Conservation (phyloP, 116 monocot genomes). For the Posidonia oceanica region DNA sequence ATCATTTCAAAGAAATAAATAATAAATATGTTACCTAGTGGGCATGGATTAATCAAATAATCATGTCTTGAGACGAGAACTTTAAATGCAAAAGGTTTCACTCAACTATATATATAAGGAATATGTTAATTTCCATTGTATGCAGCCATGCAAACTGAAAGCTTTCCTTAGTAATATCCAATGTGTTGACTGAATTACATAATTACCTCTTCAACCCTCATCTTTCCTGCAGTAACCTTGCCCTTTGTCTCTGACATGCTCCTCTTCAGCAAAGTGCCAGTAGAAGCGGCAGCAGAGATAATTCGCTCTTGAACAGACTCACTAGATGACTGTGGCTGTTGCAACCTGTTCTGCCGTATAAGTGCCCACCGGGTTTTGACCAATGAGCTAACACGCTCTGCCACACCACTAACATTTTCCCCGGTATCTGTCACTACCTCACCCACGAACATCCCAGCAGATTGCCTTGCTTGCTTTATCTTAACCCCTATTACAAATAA, state of each 20-base stretch:
- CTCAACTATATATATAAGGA: background rate
- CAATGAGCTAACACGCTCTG: slow-evolving; percentile 58
- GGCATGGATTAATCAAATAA: too few species aligned
- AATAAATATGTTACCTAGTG: too few species aligned
- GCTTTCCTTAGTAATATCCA: background rate
- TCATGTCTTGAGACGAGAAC: too few species aligned
- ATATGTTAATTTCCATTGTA: background rate
- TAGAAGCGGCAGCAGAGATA: slow-evolving; percentile 66
- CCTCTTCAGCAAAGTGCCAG: slow-evolving; percentile 54
- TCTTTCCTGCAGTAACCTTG: slow-evolving; percentile 67
- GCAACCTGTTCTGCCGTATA: slow-evolving; percentile 35
- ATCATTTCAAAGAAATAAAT: too few species aligned
- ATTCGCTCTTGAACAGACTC: slow-evolving; percentile 71
- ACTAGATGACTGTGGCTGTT: slow-evolving; percentile 16
- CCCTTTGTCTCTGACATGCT: slow-evolving; percentile 84
- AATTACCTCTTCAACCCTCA: slow-evolving; percentile 89
- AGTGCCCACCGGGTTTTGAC: slow-evolving; percentile 74
- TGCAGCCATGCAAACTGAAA: background rate
- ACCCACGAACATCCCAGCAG: slow-evolving; percentile 44
- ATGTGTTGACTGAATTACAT: background rate
- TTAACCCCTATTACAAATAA: slow-evolving; percentile 32
- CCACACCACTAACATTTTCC: slow-evolving; percentile 46
- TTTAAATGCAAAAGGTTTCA: too few species aligned
- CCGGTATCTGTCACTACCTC: slow-evolving; percentile 42
- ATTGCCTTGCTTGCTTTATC: slow-evolving; percentile 67